Percentiles rank a stretch among this genome's conserved stretches.
Evolutionary conservation across 208 protist species (phyloP).

Genomic region (Acanthamoeba quina): DNA sequence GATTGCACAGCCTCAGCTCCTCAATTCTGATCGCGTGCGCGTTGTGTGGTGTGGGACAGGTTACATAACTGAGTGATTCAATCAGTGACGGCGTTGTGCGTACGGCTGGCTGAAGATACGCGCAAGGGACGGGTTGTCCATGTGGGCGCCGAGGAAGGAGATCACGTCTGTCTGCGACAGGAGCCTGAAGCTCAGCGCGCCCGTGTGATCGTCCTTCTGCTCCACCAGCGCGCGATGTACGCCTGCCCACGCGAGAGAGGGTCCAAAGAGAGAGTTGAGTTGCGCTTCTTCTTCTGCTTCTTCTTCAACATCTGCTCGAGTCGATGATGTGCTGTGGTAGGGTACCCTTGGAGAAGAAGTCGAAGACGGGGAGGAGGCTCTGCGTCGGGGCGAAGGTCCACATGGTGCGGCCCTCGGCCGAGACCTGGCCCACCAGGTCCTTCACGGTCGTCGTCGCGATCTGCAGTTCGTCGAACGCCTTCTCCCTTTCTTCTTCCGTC

Average conservation of each 20-base stretch:
- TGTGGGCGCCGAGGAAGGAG: conserved; percentile 4
- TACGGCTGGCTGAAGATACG: neutral
- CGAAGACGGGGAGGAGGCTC: neutral
- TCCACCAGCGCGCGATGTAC: conserved; percentile 28
- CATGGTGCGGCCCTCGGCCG: neutral
- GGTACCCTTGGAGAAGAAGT: conserved; percentile 44
- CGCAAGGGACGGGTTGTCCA: neutral
- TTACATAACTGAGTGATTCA: neutral
- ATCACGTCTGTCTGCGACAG: conserved; percentile 57
- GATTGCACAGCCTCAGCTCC: conserved; percentile 41
- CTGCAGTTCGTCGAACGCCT: conserved; percentile 24
- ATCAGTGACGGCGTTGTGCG: neutral
- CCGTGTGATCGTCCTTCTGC: conserved; percentile 53
- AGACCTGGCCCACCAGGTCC: conserved; percentile 56
- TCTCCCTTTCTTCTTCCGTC: conserved; percentile 31
- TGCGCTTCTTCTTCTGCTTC: too few relatives aligned
- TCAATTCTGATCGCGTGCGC: neutral
- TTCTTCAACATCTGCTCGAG: neutral
- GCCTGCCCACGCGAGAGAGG: neutral
- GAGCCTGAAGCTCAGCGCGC: neutral
- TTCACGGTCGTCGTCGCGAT: neutral
- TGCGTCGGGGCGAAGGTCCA: conserved; percentile 35
- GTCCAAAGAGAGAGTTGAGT: neutral
- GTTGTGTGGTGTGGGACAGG: too few relatives aligned
- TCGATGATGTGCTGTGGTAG: neutral